phyloP scores from a whole-genome alignment of 2,329 filamentous ascomycete species.

The Leptosphaerulina australis region DNA sequence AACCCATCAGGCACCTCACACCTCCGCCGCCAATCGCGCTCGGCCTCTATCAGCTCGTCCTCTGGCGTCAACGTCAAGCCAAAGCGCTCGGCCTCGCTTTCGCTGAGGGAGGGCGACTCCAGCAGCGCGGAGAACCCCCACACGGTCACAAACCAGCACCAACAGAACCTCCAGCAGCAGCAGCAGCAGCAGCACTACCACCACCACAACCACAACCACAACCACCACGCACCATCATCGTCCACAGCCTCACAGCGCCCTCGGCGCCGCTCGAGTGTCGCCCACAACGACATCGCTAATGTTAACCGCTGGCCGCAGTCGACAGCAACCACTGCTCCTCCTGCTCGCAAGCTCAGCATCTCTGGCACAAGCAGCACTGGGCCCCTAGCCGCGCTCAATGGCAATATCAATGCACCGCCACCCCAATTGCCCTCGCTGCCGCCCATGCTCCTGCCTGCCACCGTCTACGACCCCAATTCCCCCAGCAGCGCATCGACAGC shows the following conservation, averaged over 20 bases:
- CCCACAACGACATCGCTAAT: constrained; percentile 49
- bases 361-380: constrained; percentile 33
- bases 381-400: constrained; percentile 41
- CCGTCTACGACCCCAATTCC: constrained; percentile 48
- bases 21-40: constrained; percentile 47
- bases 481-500: constrained; percentile 38
- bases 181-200: neutral
- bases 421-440: constrained; percentile 40
- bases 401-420: constrained; percentile 28
- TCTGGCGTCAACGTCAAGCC: constrained; percentile 51
- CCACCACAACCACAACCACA: neutral
- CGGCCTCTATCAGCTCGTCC: constrained; percentile 53
- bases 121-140: constrained; percentile 10
- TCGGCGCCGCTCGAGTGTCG: constrained; percentile 51
- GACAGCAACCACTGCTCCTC: constrained; percentile 58
- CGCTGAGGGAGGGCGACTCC: constrained; percentile 35
- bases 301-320: constrained; percentile 66
- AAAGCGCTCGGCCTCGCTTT: constrained; percentile 50
- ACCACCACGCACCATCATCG: constrained; percentile 9
- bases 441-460: constrained; percentile 40
- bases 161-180: too few species aligned
- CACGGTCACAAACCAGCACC: too few species aligned
- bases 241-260: constrained; percentile 25
- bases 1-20: constrained; percentile 12
- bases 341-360: constrained; percentile 49